Evolutionary conservation across 306 rosid species (phyloP), one percentile per base, ranked within the genome.

Genomic region (Quercus berberidifolia): DNA sequence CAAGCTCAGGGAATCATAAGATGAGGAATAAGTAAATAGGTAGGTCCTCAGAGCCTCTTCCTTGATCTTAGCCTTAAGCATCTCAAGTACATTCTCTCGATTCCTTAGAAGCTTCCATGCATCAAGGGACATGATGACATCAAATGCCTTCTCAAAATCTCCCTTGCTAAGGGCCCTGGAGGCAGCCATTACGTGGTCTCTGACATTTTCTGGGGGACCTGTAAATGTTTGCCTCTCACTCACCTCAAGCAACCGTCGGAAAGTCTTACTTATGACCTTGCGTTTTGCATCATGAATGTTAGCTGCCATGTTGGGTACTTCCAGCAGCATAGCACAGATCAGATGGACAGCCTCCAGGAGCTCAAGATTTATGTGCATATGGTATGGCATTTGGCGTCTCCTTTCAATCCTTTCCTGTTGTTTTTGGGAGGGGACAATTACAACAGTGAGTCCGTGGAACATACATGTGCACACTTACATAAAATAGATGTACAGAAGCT

Each of bases 351-450:
- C 80, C 82, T 96, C 99, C 81, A 93, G 65, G 70, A 93, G 98
- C 90, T 96, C 99, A 30, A 92, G 98, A 86, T 91, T 96, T 63
- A 96, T 96, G 85, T 96, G 99, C 99, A 96, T 96, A 69, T 96
- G 99, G 81, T 93, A 96, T 41, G 99, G 99, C 99, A 96, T 96
- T 84, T 93, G 98, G 3, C 99, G 89, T 74, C 98, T 91, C 82
- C 99, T 87, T 90, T 96, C 99, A 86, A 91, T 79, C 81, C 99
- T 91, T 88, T 96, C 99, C 99, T 96, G n/a, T 49, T 49, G 15
- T 2, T 13, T 10, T 13, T 10, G 38, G 0, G 71, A 0, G 1
- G 8, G 72, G 20, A 9, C 15, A 67, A 17, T 35, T 67, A 38
- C 52, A 67, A 35, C 12, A 9, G 26, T 35, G 26, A 67, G 72